Conservation (phyloP, 192 early-diverging fungal genomes). For the Phycomyces blakesleeanus region DNA sequence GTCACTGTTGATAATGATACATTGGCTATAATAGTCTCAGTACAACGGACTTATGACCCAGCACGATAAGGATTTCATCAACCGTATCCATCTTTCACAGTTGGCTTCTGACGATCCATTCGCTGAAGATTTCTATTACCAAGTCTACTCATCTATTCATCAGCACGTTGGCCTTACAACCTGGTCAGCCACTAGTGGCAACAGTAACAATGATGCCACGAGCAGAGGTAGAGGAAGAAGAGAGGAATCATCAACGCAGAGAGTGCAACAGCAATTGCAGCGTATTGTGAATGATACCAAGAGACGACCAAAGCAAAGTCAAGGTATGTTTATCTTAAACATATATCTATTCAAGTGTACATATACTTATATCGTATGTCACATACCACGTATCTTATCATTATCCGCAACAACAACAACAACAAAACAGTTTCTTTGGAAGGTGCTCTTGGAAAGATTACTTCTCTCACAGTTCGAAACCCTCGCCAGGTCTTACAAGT, state of each 20-base stretch:
- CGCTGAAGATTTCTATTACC: slow-evolving; percentile 95
- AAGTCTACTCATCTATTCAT: slow-evolving; percentile 79
- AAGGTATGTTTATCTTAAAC: slow-evolving; percentile 39
- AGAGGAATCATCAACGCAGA: slow-evolving; percentile 54
- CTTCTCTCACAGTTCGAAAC: slow-evolving; percentile 81
- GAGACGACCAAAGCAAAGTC: slow-evolving; percentile 79
- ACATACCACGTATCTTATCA: too few species aligned
- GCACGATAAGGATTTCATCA: slow-evolving; percentile 91
- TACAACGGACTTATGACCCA: slow-evolving; percentile 91
- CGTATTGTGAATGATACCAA: slow-evolving; percentile 92
- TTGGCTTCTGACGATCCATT: slow-evolving; percentile 91
- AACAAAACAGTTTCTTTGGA: slow-evolving; percentile 68
- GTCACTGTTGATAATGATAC: too few species aligned
- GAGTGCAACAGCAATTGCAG: slow-evolving; percentile 95
- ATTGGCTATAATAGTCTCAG: slow-evolving; percentile 52
- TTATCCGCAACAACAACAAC: slow-evolving; percentile 12
- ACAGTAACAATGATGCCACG: slow-evolving; percentile 26
- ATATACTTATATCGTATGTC: slow-evolving; percentile 2
- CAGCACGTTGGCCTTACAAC: slow-evolving; percentile 42
- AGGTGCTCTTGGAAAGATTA: slow-evolving; percentile 93
- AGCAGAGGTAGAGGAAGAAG: slow-evolving; percentile 41
- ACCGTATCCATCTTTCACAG: slow-evolving; percentile 92
- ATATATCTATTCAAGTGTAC: too few species aligned
- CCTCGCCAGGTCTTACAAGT: slow-evolving; percentile 85
- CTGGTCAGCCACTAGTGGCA: slow-evolving; percentile 23